Evolutionary conservation across 139 green algal species (phyloP).

Genomic region (Chlamydomonas sp.): DNA sequence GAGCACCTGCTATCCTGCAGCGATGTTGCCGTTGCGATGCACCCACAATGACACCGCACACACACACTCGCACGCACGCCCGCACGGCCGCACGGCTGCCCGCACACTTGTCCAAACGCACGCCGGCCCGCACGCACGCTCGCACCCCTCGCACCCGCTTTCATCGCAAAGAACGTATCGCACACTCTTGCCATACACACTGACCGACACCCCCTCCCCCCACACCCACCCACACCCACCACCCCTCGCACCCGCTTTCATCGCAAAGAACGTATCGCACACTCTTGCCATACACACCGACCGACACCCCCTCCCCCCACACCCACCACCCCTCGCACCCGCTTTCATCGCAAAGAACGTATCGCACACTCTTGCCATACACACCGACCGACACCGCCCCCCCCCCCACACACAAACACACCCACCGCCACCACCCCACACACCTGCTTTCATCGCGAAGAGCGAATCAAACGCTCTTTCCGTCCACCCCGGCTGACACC

Average conservation of each 20-base stretch:
- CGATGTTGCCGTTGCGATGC: too few species aligned
- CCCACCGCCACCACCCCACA: background rate
- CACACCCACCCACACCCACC: too few species aligned
- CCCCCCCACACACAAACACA: too few species aligned
- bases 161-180: slow-evolving; percentile 52
- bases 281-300: too few species aligned
- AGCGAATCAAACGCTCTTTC: slow-evolving; percentile 14
- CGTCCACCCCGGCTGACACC: too few species aligned
- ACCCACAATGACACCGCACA: too few species aligned
- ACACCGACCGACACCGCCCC: background rate
- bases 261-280: slow-evolving; percentile 47
- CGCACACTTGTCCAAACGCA: too few species aligned
- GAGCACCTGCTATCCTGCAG: slow-evolving; percentile 54
- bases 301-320: background rate
- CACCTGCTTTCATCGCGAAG: slow-evolving; percentile 6
- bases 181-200: too few species aligned
- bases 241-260: slow-evolving; percentile 39
- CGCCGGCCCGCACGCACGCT: too few species aligned
- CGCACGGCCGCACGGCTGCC: too few species aligned
- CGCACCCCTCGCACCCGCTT: slow-evolving; percentile 32
- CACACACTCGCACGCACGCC: too few species aligned
- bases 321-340: slow-evolving; percentile 19
- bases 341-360: slow-evolving; percentile 53
- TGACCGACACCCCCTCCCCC: background rate
- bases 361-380: too few species aligned